Base-by-base conservation (phyloP, 2,329 filamentous ascomycete species). In the Fusarium albidum region DNA sequence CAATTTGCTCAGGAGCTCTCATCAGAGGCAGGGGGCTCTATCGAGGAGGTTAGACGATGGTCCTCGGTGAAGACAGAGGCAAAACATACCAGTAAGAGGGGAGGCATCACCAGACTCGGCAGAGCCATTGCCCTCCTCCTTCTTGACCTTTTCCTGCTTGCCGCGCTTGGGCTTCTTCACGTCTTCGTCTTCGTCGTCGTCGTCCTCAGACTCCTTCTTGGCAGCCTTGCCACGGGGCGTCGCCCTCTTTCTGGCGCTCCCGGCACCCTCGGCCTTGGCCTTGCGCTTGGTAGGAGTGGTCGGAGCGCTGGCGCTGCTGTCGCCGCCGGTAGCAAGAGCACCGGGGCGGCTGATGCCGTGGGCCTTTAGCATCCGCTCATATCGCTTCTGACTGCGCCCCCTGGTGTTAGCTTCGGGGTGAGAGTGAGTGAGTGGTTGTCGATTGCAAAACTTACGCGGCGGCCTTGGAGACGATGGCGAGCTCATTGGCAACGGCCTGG, bases 391-490 rank as follows among this genome's bases (percentile, higher is more conserved):
- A 2, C 87, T 90, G 65, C 55, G 50, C 14, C 7, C 27, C 27
- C 13, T 31, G 18, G 41, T 15, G 39, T 52, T 25, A 50, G 34
- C 39, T 28, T 34, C 29, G 2, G 21, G 17, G 28, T 21, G 12
- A 21, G 21, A 7, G 9, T 9, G n/a, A 2, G 12, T 6, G 21
- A 26, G 34, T 11, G 15, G 14, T n/a, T n/a, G n/a, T n/a, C n/a
- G n/a, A n/a, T n/a, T 12, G 12, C 3, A 34, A 21, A 14, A 82
- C 87, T 79, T 80, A 91, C 88, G 87, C 88, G 17, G 88, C 88
- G 12, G 82, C 86, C 72, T 88, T 89, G 70, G 74, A 78, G 28
- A 87, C 78, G 31, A 91, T 88, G 17, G 71, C 73, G 34, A 86
- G 83, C 63, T 90, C 86, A 13, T 78, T 74, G 10, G 85, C 85